These are phyloP conservation scores for Brassica nigra DNA, from an alignment of 345 rosid genomes.

Conservation along the genomic window DNA sequence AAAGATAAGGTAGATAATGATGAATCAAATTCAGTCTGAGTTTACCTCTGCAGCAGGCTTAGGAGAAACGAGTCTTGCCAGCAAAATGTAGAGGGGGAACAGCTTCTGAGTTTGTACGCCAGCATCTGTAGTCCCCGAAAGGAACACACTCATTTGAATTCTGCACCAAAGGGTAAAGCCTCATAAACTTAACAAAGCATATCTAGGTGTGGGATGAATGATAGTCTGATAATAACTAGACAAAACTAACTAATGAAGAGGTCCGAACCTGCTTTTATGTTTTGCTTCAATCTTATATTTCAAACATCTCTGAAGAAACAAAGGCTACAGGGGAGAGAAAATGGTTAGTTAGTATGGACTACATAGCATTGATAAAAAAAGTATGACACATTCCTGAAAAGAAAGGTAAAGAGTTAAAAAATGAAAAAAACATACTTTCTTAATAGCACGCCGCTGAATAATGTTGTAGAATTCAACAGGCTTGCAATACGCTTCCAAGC, in stretches of 20 bases:
- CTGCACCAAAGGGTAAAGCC: constrained; percentile 45
- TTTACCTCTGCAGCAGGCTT: constrained; percentile 63
- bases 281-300: constrained; percentile 83
- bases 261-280: constrained; percentile 59
- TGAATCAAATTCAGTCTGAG: not conserved
- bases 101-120: constrained; percentile 53
- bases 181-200: not conserved
- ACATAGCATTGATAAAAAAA: not conserved
- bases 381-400: not conserved
- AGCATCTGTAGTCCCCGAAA: constrained; percentile 54
- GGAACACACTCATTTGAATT: constrained; percentile 72
- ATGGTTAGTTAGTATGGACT: constrained; percentile 8
- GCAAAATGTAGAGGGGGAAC: constrained; percentile 75
- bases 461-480: constrained; percentile 97
- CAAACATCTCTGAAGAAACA: constrained; percentile 86
- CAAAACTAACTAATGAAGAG: not conserved
- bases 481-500: constrained; percentile 82
- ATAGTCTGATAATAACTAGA: not conserved
- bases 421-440: constrained; percentile 54
- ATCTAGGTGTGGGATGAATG: not conserved
- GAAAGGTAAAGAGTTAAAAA: not conserved
- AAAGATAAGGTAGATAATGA: constrained; percentile 4
- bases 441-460: constrained; percentile 79
- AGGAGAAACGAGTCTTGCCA: constrained; percentile 78
- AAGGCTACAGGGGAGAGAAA: constrained; percentile 56